Conservation (phyloP, 106 monocot genomes). For the Posidonia australis region DNA sequence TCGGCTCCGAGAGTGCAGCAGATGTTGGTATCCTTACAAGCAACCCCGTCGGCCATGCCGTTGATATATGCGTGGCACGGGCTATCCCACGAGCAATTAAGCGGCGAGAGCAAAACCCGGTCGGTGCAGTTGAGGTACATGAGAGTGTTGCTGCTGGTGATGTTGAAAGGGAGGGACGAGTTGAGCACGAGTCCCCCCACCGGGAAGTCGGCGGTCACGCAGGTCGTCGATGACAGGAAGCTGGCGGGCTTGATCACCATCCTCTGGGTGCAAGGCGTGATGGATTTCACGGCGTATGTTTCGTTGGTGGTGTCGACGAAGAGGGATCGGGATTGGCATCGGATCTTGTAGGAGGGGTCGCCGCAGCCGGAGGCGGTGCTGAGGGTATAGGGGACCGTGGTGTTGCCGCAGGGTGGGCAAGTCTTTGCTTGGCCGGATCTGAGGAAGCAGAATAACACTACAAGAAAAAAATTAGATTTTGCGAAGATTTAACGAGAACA, state of each 20-base stretch:
- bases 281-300: constrained; percentile 56
- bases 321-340: constrained; percentile 39
- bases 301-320: constrained; percentile 42
- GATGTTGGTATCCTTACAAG: constrained; percentile 28
- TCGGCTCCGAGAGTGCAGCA: constrained; percentile 66
- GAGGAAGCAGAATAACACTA: neutral
- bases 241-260: constrained; percentile 46
- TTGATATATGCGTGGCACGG: constrained; percentile 53
- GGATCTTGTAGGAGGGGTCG: constrained; percentile 44
- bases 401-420: constrained; percentile 63
- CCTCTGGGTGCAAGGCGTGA: constrained; percentile 33
- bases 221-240: constrained; percentile 31
- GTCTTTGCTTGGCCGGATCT: constrained; percentile 4
- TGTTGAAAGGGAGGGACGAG: constrained; percentile 66
- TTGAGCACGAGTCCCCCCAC: constrained; percentile 43
- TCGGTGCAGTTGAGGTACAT: constrained; percentile 71
- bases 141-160: constrained; percentile 64
- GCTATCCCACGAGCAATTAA: constrained; percentile 59
- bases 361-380: constrained; percentile 53
- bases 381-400: constrained; percentile 58
- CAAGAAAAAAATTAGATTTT: too few relatives aligned
- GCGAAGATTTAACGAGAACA: too few relatives aligned
- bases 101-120: constrained; percentile 42
- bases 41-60: constrained; percentile 14
- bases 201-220: constrained; percentile 42